These are phyloP conservation scores for Eremothecium cymbalariae DNA, from an alignment of 1,139 yeast species.

Conservation along the genomic window DNA sequence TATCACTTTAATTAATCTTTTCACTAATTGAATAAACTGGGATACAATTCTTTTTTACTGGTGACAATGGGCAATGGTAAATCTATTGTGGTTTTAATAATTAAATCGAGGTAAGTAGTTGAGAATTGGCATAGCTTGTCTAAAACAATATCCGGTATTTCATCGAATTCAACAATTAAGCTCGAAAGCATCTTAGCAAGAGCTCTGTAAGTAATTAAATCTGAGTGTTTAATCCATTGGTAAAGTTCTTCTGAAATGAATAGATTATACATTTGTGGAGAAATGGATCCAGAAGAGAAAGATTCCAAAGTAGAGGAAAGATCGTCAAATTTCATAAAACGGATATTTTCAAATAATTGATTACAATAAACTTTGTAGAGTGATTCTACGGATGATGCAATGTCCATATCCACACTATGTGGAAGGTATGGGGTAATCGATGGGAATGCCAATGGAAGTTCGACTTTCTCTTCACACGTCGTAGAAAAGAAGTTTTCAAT, in stretches of 20 bases:
- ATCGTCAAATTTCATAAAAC: conserved; percentile 60
- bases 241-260: conserved; percentile 43
- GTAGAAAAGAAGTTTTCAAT: conserved; percentile 29
- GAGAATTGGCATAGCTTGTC: conserved; percentile 42
- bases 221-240: conserved; percentile 63
- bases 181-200: conserved; percentile 61
- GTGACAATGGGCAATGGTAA: conserved; percentile 46
- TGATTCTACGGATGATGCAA: conserved; percentile 53
- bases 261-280: conserved; percentile 58
- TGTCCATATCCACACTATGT: conserved; percentile 45
- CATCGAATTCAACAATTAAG: conserved; percentile 44
- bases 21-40: conserved; percentile 49
- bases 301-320: conserved; percentile 46
- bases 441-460: conserved; percentile 40
- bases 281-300: conserved; percentile 49
- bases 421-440: conserved; percentile 46
- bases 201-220: conserved; percentile 51
- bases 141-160: conserved; percentile 50
- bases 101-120: conserved; percentile 36
- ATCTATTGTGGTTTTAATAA: conserved; percentile 36
- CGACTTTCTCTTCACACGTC: conserved; percentile 23
- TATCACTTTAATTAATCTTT: conserved; percentile 50
- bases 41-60: conserved; percentile 48
- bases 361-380: conserved; percentile 58
- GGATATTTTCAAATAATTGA: conserved; percentile 52